A percentile compares a stretch with the other conserved stretches of the same genome.
phyloP scores from a whole-genome alignment of 768 basidiomycete genomes.

The Collybiopsis confluens region DNA sequence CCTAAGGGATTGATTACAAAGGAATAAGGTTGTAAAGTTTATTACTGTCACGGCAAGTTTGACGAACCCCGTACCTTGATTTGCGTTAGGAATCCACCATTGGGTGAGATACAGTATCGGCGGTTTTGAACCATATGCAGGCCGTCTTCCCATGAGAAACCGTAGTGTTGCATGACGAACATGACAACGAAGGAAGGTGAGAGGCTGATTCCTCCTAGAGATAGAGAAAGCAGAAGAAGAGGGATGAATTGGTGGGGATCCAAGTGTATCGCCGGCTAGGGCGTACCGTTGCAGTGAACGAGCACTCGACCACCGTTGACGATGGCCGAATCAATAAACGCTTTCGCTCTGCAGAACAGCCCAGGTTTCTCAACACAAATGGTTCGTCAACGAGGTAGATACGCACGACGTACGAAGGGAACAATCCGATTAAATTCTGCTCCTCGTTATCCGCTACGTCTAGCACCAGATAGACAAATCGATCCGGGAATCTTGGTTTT shows the following conservation, averaged over 20 bases:
- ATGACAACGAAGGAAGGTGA: slow-evolving; percentile 89
- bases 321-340: slow-evolving; percentile 71
- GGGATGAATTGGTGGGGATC: not conserved
- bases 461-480: slow-evolving; percentile 73
- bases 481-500: slow-evolving; percentile 75
- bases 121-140: slow-evolving; percentile 86
- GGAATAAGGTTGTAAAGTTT: too few species aligned
- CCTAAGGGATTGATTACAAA: too few species aligned
- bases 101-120: slow-evolving; percentile 90
- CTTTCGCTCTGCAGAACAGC: slow-evolving; percentile 55
- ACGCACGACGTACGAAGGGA: slow-evolving; percentile 77
- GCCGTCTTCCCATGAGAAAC: slow-evolving; percentile 83
- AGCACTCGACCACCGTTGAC: slow-evolving; percentile 65
- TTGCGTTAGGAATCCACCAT: slow-evolving; percentile 87
- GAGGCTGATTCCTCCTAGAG: slow-evolving; percentile 76
- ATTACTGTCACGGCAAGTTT: too few species aligned
- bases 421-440: slow-evolving; percentile 88
- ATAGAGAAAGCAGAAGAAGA: not conserved
- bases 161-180: slow-evolving; percentile 87
- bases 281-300: slow-evolving; percentile 82
- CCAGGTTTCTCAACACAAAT: too few species aligned
- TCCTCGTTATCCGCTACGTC: slow-evolving; percentile 92
- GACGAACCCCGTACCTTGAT: slow-evolving; percentile 86
- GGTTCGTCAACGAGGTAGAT: too few species aligned
- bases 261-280: not conserved